Evolutionary conservation across 2,329 filamentous ascomycete genomes (phyloP).

Genomic region (Trichoderma breve): DNA sequence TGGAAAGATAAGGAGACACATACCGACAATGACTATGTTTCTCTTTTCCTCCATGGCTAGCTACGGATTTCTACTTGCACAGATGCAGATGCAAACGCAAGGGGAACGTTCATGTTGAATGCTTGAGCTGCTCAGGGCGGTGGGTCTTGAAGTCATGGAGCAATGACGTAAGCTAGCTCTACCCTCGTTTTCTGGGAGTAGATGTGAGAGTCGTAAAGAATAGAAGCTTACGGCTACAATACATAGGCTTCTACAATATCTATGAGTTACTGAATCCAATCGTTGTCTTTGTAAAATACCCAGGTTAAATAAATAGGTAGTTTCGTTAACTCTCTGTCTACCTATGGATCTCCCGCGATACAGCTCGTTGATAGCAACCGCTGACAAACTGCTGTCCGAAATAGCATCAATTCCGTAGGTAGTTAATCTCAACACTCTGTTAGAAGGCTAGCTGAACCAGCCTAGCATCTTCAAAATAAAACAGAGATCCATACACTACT

Average conservation of each 20-base stretch:
- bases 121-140: not conserved
- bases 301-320: too few relatives aligned
- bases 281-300: not conserved
- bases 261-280: not conserved
- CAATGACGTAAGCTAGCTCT: not conserved
- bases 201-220: not conserved
- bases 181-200: not conserved
- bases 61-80: not conserved
- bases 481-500: not conserved
- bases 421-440: not conserved
- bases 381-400: too few relatives aligned
- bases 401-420: too few relatives aligned
- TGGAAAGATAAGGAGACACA: slow-evolving; percentile 23
- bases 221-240: not conserved
- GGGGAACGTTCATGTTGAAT: not conserved
- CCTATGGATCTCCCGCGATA: too few relatives aligned
- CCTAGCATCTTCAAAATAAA: not conserved
- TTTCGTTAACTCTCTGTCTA: too few relatives aligned
- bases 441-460: not conserved
- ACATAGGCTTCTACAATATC: too few relatives aligned
- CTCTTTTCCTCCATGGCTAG: slow-evolving; percentile 37
- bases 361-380: too few relatives aligned
- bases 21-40: slow-evolving; percentile 53
- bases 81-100: not conserved
- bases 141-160: not conserved